Conservation (phyloP, 1,284 basidiomycete species). For the Lentinula novae-zelandiae region DNA sequence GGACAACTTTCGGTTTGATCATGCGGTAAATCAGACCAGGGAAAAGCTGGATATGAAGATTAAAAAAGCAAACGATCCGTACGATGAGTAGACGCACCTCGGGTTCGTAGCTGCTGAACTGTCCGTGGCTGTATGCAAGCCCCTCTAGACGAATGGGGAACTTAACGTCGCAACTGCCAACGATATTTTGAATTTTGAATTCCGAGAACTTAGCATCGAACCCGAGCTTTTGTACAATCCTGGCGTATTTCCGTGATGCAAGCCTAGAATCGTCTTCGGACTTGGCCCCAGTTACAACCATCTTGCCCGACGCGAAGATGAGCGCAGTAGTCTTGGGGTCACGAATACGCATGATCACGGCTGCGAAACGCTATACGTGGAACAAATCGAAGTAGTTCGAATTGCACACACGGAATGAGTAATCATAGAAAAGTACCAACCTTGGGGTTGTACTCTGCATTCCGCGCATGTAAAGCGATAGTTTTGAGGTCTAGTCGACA, state of each 20-base stretch:
- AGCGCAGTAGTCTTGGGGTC: constrained; percentile 99
- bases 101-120: constrained; percentile 97
- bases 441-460: constrained; percentile 99
- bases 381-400: constrained; percentile 58
- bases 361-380: constrained; percentile 92
- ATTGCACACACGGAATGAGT: constrained; percentile 43
- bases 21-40: constrained; percentile 99
- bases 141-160: constrained; percentile 99
- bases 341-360: constrained; percentile 99
- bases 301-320: constrained; percentile 99
- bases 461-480: constrained; percentile 95
- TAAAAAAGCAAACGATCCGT: constrained; percentile 3
- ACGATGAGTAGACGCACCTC: constrained; percentile 60
- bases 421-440: constrained; percentile 60
- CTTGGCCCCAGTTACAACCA: constrained; percentile 99
- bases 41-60: constrained; percentile 69
- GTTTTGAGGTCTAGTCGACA: constrained; percentile 98
- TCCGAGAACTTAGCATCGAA: constrained; percentile 99
- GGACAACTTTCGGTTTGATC: constrained; percentile 99
- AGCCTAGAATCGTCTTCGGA: constrained; percentile 97
- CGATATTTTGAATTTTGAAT: constrained; percentile 99
- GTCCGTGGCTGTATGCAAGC: constrained; percentile 96
- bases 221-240: constrained; percentile 99
- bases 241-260: constrained; percentile 97
- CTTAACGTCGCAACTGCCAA: constrained; percentile 97